Evolutionary conservation across 345 rosid genomes (phyloP).

Genomic region (Acer saccharum): DNA sequence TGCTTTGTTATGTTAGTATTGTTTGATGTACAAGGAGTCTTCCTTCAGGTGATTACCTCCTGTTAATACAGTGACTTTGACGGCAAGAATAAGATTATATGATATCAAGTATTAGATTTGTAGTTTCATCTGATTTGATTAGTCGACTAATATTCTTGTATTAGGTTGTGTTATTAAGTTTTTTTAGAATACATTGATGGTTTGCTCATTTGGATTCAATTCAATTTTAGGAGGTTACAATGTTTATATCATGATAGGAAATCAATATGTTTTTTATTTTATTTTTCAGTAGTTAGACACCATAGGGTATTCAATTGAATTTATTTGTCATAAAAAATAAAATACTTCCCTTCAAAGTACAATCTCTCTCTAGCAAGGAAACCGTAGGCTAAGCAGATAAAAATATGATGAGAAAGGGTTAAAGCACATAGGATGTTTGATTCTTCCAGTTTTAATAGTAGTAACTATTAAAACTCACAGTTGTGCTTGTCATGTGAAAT

Average conservation of each 20-base stretch:
- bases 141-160: not conserved
- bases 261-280: not conserved
- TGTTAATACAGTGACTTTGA: not conserved
- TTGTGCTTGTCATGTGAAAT: slow-evolving; percentile 3
- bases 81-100: not conserved
- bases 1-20: not conserved
- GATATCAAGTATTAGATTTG: not conserved
- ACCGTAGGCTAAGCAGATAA: not conserved
- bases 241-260: not conserved
- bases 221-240: not conserved
- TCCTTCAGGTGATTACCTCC: too few species aligned
- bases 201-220: not conserved
- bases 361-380: not conserved
- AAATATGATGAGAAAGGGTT: not conserved
- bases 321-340: not conserved
- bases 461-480: not conserved
- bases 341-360: not conserved
- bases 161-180: not conserved
- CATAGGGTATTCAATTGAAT: not conserved
- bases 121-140: not conserved
- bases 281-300: not conserved
- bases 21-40: not conserved
- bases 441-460: not conserved
- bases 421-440: not conserved
- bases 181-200: not conserved